Evolutionary conservation across 2,329 filamentous ascomycete genomes (phyloP).

Genomic region (Metarhizium album): DNA sequence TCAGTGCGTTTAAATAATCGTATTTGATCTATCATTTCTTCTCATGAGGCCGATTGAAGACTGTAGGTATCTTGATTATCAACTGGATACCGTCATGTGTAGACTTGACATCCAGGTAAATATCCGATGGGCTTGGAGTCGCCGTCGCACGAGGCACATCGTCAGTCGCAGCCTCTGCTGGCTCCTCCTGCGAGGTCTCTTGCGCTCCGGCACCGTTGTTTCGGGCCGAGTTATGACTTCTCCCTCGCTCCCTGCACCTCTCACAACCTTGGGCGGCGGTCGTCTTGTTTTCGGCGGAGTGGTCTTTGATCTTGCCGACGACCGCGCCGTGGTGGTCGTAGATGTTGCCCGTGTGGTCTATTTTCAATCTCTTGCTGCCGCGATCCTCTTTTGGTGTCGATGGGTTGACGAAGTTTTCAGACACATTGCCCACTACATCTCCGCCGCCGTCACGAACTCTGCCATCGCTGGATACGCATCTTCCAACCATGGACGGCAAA

Average conservation of each 20-base stretch:
- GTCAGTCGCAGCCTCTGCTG: neutral
- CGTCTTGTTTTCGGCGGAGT: neutral
- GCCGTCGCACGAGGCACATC: slow-evolving; percentile 18
- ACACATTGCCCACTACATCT: slow-evolving; percentile 67
- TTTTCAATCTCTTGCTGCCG: slow-evolving; percentile 40
- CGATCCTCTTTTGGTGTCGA: neutral
- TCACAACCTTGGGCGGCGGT: neutral
- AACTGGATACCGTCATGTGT: slow-evolving; percentile 47
- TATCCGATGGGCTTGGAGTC: slow-evolving; percentile 36
- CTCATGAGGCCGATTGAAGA: slow-evolving; percentile 30
- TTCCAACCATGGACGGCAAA: slow-evolving; percentile 43
- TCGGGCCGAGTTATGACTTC: neutral
- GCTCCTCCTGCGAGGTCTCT: neutral
- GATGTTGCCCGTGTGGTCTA: slow-evolving; percentile 48
- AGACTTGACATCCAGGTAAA: slow-evolving; percentile 46
- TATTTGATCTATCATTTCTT: neutral
- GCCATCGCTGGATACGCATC: slow-evolving; percentile 32
- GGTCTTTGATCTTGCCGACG: slow-evolving; percentile 49
- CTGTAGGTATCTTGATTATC: slow-evolving; percentile 46
- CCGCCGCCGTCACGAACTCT: slow-evolving; percentile 64
- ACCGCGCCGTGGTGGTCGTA: slow-evolving; percentile 45
- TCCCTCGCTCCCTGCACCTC: neutral
- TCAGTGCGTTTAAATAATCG: neutral
- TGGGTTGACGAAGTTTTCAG: slow-evolving; percentile 37
- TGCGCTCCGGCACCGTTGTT: neutral